Conservation (phyloP, 2,329 filamentous ascomycete species). For the Colletotrichum lentis region DNA sequence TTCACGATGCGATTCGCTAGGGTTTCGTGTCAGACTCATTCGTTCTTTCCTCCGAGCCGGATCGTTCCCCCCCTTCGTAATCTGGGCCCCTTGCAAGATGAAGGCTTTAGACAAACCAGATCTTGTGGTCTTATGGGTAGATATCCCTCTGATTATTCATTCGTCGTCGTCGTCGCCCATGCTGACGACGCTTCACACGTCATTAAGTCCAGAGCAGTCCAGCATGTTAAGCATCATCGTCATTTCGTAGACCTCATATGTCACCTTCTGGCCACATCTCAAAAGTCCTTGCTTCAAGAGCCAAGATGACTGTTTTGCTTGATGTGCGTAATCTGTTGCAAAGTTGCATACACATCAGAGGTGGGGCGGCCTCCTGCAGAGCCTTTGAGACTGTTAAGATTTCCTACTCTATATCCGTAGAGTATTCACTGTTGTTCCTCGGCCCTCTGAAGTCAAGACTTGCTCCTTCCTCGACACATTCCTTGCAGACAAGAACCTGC, state of each 20-base stretch:
- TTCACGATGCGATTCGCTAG: neutral
- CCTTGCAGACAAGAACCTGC: no score
- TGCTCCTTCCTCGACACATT: no score
- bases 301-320: neutral
- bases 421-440: no score
- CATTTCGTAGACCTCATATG: neutral
- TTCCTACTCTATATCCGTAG: no score
- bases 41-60: constrained; percentile 21
- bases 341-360: constrained; percentile 14
- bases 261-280: neutral
- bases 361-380: constrained; percentile 32
- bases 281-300: neutral
- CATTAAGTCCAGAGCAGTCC: neutral
- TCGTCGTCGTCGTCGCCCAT: neutral
- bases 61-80: neutral
- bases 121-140: no score
- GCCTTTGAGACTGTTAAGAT: neutral
- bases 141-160: no score
- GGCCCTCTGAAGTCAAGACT: no score
- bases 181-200: neutral
- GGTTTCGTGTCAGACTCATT: constrained; percentile 27
- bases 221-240: neutral
- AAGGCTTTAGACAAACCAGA: neutral
- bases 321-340: constrained; percentile 28
- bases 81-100: neutral